Evolutionary conservation across 768 basidiomycete species (phyloP), one percentile per base, ranked within the genome.

Genomic region (Phlebiopsis gigantea): DNA sequence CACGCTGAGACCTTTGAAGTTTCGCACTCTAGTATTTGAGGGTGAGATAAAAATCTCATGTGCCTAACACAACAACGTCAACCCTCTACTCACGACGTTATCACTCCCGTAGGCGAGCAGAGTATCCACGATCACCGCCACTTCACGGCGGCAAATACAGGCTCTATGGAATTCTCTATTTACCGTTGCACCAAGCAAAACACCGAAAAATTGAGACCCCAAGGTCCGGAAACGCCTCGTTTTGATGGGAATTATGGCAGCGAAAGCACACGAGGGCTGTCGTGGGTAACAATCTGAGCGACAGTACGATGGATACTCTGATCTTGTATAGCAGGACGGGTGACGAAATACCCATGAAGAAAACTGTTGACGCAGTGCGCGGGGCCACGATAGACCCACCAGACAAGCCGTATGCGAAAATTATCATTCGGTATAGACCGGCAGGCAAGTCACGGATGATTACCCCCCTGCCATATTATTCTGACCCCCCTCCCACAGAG

Each of bases 351-450:
- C 29, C 54, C 6, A 55, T 55, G 5, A 39, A n/a, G n/a, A 39
- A 28, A 30, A n/a, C 54, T 8, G 46, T 55, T 12, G 26, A 55
- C 21, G 54, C 44, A 10, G 54, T 55, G 28, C 21, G 29, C 26
- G 54, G 54, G 22, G 45, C 46, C n/a, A 55, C 44, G 15, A 22
- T 57, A 14, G 56, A 57, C 42, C 48, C 56, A 1, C 34, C 24
- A 5, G 48, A 51, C 5, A 31, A 57, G 29, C 56, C 56, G 6
- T 57, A 51, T 29, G 56, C 56, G 42, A 8, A 28, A 19, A 14
- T 57, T 15, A 12, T 42, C 14, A 29, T 57, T 22, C 56, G 49
- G 2, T 57, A 57, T 25, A 14, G 56, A 31, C 56, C 56, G 14
- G 7, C 25, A 45, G 49, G 56, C 46, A 21, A 26, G 49, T 21